Evolutionary conservation across 331 rosid genomes (phyloP).

Genomic region (Dryas integrifolia): DNA sequence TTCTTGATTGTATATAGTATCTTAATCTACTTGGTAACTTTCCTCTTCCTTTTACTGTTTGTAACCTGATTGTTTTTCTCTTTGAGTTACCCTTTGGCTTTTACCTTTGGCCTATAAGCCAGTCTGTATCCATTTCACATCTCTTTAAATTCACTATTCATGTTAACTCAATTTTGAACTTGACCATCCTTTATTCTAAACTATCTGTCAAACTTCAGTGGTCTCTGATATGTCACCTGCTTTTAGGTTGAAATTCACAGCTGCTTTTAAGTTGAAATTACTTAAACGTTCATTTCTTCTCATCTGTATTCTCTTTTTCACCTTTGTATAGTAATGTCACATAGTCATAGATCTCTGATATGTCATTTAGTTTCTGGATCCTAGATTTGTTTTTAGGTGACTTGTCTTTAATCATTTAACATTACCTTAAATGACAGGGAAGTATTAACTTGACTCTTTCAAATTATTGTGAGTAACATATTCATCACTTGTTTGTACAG

Average conservation of each 20-base stretch:
- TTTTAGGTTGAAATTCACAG: background rate
- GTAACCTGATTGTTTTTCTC: background rate
- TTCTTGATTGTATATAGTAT: background rate
- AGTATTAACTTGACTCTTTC: background rate
- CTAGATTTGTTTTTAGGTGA: background rate
- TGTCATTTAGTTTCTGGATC: background rate
- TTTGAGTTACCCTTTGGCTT: background rate
- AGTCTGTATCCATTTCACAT: background rate
- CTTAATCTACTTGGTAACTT: background rate
- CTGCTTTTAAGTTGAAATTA: background rate
- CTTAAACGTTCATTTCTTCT: background rate
- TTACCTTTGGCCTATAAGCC: too few relatives aligned
- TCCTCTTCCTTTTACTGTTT: background rate
- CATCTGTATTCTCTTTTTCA: background rate
- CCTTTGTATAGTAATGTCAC: background rate
- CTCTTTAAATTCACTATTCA: background rate
- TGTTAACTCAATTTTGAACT: background rate
- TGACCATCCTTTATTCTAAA: too few relatives aligned
- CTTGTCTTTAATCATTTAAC: background rate
- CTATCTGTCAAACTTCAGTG: too few relatives aligned
- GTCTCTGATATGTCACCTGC: background rate
- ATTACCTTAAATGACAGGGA: background rate
- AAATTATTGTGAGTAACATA: background rate
- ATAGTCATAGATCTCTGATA: background rate
- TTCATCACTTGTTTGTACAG: background rate